A percentile compares a stretch with the other conserved stretches of the same genome.
These are phyloP conservation scores for Candida buenavistaensis DNA, from an alignment of 1,139 yeast species.

Conservation along the genomic window DNA sequence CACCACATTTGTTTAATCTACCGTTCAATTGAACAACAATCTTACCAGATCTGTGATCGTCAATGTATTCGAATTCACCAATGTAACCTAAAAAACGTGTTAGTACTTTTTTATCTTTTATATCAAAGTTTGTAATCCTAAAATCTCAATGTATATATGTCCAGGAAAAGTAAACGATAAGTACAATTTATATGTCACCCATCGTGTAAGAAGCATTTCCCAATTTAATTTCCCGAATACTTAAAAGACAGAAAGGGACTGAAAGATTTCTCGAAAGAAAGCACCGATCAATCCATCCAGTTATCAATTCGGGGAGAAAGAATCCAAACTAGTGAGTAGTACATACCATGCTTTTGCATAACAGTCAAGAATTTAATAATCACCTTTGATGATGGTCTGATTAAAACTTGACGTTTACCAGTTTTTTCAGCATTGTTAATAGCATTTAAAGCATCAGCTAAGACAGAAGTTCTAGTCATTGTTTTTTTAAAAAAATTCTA, in stretches of 20 bases:
- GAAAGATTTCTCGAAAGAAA: conserved; percentile 22
- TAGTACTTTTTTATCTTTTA: no score
- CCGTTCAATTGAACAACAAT: conserved; percentile 96
- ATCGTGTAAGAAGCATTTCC: conserved; percentile 83
- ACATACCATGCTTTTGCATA: conserved; percentile 80
- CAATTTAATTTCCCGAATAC: conserved; percentile 79
- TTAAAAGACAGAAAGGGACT: conserved; percentile 97
- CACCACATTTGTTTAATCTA: conserved; percentile 98
- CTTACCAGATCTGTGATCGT: conserved; percentile 99
- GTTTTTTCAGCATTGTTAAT: conserved; percentile 99
- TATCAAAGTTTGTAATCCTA: no score
- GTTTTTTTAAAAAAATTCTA: conserved; percentile 17
- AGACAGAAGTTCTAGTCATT: conserved; percentile 98
- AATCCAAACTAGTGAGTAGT: background rate
- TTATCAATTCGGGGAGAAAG: conserved; percentile 78
- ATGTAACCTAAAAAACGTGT: conserved; percentile 60
- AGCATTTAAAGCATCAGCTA: conserved; percentile 98
- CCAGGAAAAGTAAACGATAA: conserved; percentile 75
- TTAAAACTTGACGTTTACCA: conserved; percentile 98
- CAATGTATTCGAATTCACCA: conserved; percentile 98
- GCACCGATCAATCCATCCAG: conserved; percentile 93
- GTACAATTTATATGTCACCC: conserved; percentile 22
- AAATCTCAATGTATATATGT: conserved; percentile 35
- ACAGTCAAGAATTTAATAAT: conserved; percentile 95
- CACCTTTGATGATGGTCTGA: conserved; percentile 99